A percentile compares a stretch with the other conserved stretches of the same genome.
These are phyloP conservation scores for Cenchrus purpureus DNA, from an alignment of 176 grass and related monocot genomes.

Conservation along the genomic window DNA sequence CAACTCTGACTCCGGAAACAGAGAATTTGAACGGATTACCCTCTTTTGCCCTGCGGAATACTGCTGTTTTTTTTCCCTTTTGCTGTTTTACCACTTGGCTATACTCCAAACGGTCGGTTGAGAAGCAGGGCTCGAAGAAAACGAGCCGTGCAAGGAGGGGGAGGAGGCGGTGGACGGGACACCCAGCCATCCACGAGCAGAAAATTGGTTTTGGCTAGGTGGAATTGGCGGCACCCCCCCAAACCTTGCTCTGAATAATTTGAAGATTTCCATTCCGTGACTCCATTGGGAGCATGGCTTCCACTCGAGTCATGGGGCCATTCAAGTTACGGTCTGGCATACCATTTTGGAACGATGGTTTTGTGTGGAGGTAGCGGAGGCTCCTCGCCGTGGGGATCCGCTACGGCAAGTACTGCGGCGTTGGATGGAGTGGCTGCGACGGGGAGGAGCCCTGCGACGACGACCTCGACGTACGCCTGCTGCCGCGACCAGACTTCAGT, in stretches of 20 bases:
- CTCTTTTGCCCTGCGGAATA: too few relatives aligned
- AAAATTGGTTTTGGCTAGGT: slow-evolving; percentile 91
- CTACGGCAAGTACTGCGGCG: slow-evolving; percentile 88
- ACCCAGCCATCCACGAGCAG: slow-evolving; percentile 78
- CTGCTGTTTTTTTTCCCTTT: too few relatives aligned
- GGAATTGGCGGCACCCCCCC: slow-evolving; percentile 81
- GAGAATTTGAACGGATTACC: too few relatives aligned
- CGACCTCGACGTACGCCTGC: slow-evolving; percentile 65
- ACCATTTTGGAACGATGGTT: slow-evolving; percentile 70
- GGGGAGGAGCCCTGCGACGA: slow-evolving; percentile 96
- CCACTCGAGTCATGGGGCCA: slow-evolving; percentile 38
- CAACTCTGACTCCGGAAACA: too few relatives aligned
- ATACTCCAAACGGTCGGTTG: too few relatives aligned
- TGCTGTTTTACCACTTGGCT: too few relatives aligned
- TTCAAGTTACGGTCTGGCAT: slow-evolving; percentile 66
- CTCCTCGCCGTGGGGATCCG: slow-evolving; percentile 82
- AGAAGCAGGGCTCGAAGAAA: too few relatives aligned
- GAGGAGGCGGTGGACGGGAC: slow-evolving; percentile 55
- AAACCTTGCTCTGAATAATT: slow-evolving; percentile 48
- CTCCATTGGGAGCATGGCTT: slow-evolving; percentile 53
- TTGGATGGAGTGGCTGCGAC: slow-evolving; percentile 83
- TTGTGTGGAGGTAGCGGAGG: slow-evolving; percentile 74
- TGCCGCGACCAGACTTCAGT: slow-evolving; percentile 60
- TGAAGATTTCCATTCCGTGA: slow-evolving; percentile 43
- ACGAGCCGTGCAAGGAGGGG: too few relatives aligned